A percentile compares a stretch with the other conserved stretches of the same genome.
Evolutionary conservation across 768 basidiomycete genomes (phyloP).

Genomic region (Dentipellis fragilis): DNA sequence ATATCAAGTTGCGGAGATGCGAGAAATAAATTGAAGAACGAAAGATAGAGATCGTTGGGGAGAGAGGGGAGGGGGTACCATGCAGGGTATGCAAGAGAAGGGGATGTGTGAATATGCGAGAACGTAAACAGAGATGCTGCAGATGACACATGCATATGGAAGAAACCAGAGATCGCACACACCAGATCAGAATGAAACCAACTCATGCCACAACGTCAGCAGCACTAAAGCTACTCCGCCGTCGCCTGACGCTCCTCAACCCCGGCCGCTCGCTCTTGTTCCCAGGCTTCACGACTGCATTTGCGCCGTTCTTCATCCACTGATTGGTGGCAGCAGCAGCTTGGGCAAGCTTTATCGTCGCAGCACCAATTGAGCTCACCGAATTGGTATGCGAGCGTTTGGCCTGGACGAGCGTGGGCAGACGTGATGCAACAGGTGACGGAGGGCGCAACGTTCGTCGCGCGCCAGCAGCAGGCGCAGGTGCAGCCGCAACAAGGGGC

Average conservation of each 20-base stretch:
- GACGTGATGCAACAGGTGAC: slow-evolving; percentile 62
- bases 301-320: slow-evolving; percentile 71
- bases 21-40: neutral
- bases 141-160: neutral
- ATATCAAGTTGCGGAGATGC: neutral
- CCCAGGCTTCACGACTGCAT: slow-evolving; percentile 60
- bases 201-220: slow-evolving; percentile 73
- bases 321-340: slow-evolving; percentile 26
- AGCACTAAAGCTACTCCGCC: slow-evolving; percentile 81
- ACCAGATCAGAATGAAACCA: slow-evolving; percentile 6
- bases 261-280: slow-evolving; percentile 69
- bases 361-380: slow-evolving; percentile 39
- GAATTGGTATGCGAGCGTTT: slow-evolving; percentile 30
- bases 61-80: neutral
- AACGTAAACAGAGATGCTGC: slow-evolving; percentile 10
- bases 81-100: neutral
- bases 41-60: neutral
- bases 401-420: slow-evolving; percentile 56
- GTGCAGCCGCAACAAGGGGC: slow-evolving; percentile 19
- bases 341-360: slow-evolving; percentile 29
- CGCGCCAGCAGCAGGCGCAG: slow-evolving; percentile 17
- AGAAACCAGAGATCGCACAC: neutral
- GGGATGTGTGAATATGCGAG: slow-evolving; percentile 6
- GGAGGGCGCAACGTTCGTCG: slow-evolving; percentile 37
- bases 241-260: slow-evolving; percentile 59